Conservation (phyloP, 148 eudicot genomes). For the Fagopyrum esculentum region DNA sequence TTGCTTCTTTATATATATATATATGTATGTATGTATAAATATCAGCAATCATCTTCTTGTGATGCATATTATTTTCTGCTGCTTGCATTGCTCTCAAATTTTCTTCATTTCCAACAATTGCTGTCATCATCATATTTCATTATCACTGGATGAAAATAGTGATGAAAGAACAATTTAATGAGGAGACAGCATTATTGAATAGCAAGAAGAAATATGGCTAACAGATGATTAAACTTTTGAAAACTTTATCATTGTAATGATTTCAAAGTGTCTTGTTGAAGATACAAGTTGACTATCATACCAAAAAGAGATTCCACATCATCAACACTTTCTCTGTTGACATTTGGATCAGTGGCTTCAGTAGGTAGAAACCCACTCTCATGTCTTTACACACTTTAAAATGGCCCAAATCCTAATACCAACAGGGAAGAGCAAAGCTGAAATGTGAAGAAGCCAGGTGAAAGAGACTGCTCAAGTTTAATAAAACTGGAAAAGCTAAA, state of each 20-base stretch:
- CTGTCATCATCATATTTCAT: background rate
- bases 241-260: background rate
- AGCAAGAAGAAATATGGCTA: background rate
- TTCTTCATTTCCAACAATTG: background rate
- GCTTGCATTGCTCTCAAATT: too few species aligned
- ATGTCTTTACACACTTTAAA: background rate
- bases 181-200: slow-evolving; percentile 3
- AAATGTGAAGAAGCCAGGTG: slow-evolving; percentile 2
- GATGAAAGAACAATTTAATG: slow-evolving; percentile 2
- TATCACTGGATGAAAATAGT: background rate
- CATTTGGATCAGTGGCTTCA: background rate
- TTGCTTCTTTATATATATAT: too few species aligned
- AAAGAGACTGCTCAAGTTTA: background rate
- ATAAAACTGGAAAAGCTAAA: slow-evolving; percentile 4
- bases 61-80: background rate
- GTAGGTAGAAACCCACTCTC: background rate
- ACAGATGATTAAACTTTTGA: slow-evolving; percentile 1
- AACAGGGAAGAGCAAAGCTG: background rate
- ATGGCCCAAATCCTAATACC: background rate
- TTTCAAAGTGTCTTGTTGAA: background rate
- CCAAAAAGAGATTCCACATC: slow-evolving; percentile 1
- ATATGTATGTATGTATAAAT: too few species aligned
- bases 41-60: too few species aligned
- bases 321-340: background rate
- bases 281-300: background rate